Percentiles rank a stretch among this genome's conserved stretches.
Conservation (phyloP, 805 yeast species). For the Kuraishia cidri region DNA sequence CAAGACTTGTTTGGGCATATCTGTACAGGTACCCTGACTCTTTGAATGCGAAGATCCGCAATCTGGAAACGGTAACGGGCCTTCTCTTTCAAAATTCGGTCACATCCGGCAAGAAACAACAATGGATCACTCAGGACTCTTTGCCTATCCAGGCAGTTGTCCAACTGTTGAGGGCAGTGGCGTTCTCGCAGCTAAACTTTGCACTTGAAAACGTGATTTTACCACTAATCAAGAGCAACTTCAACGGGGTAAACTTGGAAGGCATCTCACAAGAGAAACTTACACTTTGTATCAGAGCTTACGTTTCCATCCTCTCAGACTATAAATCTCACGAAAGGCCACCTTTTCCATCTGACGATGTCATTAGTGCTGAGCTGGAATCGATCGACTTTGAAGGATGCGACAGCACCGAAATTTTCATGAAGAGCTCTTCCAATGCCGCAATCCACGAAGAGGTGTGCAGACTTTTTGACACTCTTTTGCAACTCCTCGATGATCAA, state of each 20-base stretch:
- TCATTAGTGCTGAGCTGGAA: constrained; percentile 9
- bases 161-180: constrained; percentile 69
- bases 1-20: constrained; percentile 86
- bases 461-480: constrained; percentile 40
- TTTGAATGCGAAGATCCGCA: constrained; percentile 76
- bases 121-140: constrained; percentile 67
- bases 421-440: constrained; percentile 33
- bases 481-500: constrained; percentile 51
- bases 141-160: constrained; percentile 56
- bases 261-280: constrained; percentile 60
- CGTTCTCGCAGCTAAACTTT: constrained; percentile 71
- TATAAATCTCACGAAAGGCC: constrained; percentile 51
- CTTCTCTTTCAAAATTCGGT: constrained; percentile 38
- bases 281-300: constrained; percentile 61
- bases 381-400: too few species aligned
- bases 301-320: constrained; percentile 62
- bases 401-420: constrained; percentile 18
- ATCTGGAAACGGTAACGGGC: constrained; percentile 49
- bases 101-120: constrained; percentile 43
- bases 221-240: constrained; percentile 56
- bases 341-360: constrained; percentile 58
- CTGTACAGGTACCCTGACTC: constrained; percentile 83
- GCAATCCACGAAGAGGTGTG: constrained; percentile 67
- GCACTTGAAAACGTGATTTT: constrained; percentile 70
- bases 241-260: constrained; percentile 53